These are phyloP conservation scores for Clonostachys chloroleuca DNA, from an alignment of 2,329 filamentous ascomycete genomes.

Conservation along the genomic window DNA sequence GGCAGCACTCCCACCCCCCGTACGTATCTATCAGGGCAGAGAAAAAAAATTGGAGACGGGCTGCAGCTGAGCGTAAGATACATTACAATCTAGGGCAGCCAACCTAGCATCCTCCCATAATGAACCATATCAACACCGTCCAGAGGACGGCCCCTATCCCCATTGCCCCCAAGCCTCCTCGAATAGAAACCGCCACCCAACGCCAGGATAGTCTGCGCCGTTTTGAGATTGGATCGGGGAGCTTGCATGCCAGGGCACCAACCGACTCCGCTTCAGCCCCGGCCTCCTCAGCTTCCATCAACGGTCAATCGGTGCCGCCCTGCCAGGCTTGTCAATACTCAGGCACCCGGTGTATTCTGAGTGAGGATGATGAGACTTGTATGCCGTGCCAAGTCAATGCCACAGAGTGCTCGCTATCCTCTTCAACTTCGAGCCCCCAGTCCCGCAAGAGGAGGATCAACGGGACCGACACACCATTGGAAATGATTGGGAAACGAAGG, in stretches of 20 bases:
- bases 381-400: conserved; percentile 74
- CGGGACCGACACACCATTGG: conserved; percentile 51
- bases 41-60: too few species aligned
- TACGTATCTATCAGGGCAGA: too few species aligned
- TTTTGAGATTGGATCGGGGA: conserved; percentile 43
- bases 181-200: conserved; percentile 29
- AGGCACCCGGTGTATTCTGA: conserved; percentile 71
- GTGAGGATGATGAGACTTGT: conserved; percentile 70
- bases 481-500: conserved; percentile 65
- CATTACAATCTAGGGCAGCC: too few species aligned
- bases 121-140: conserved; percentile 49
- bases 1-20: too few species aligned
- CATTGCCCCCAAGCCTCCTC: conserved; percentile 58
- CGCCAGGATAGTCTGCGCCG: conserved; percentile 38
- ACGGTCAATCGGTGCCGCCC: conserved; percentile 40
- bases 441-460: conserved; percentile 77
- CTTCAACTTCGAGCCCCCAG: conserved; percentile 57
- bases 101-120: conserved; percentile 24
- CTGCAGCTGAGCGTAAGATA: too few species aligned
- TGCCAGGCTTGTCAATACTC: conserved; percentile 73
- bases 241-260: conserved; percentile 47
- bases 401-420: conserved; percentile 71
- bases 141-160: conserved; percentile 61
- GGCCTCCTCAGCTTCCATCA: conserved; percentile 30
- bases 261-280: conserved; percentile 36